A percentile compares a stretch with the other conserved stretches of the same genome.
Evolutionary conservation across 352 stramenopile genomes (phyloP).

Genomic region (Saprolegnia diclina): DNA sequence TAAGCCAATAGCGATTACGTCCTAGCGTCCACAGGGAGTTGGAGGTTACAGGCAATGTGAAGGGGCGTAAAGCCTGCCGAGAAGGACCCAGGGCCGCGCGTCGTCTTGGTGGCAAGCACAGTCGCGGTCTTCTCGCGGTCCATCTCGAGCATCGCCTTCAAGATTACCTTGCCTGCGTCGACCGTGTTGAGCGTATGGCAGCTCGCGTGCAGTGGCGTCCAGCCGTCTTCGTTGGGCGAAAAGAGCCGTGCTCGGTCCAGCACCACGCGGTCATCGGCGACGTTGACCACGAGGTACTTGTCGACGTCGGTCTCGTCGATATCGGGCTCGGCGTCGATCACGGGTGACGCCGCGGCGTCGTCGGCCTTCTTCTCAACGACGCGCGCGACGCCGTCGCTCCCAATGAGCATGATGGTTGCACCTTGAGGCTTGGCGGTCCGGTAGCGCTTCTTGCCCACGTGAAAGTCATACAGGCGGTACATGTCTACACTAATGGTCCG

Average conservation of each 20-base stretch:
- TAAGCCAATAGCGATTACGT: conserved; percentile 13
- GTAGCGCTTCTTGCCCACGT: conserved; percentile 63
- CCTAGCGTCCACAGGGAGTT: too few species aligned
- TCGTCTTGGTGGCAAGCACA: conserved; percentile 53
- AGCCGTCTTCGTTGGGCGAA: conserved; percentile 69
- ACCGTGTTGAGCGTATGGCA: conserved; percentile 66
- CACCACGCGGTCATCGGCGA: conserved; percentile 66
- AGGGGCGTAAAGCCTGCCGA: conserved; percentile 72
- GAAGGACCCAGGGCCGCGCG: conserved; percentile 61
- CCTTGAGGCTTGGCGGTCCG: conserved; percentile 23
- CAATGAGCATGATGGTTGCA: conserved; percentile 1
- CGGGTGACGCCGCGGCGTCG: background rate
- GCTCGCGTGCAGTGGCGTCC: conserved; percentile 69
- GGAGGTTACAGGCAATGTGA: conserved; percentile 63
- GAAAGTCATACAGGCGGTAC: conserved; percentile 78
- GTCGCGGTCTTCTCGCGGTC: conserved; percentile 33
- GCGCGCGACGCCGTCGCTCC: conserved; percentile 29
- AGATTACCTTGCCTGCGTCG: conserved; percentile 63
- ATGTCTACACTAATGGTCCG: conserved; percentile 35
- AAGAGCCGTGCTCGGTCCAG: conserved; percentile 61
- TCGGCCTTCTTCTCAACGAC: conserved; percentile 17
- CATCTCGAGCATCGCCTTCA: conserved; percentile 55
- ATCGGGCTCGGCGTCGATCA: background rate
- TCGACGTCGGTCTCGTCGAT: conserved; percentile 28
- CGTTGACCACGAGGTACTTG: conserved; percentile 53